Percentiles rank a stretch among this genome's conserved stretches.
Evolutionary conservation across 441 rosid genomes (phyloP).

Genomic region (Adansonia gregorii): DNA sequence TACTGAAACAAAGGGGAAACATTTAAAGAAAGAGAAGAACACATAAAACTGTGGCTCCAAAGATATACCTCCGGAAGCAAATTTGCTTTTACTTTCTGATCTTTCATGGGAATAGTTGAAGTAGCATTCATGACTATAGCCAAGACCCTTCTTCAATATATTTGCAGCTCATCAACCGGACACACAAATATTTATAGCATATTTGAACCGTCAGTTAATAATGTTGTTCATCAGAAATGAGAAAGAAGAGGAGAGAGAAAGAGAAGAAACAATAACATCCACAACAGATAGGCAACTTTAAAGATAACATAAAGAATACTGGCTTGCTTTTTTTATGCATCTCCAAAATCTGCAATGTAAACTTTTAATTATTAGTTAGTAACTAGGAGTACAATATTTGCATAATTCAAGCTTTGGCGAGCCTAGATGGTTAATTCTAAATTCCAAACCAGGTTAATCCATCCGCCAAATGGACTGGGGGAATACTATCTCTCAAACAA

Average conservation of each 20-base stretch:
- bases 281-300: not conserved
- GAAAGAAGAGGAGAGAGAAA: not conserved
- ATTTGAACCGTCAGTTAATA: constrained; percentile 28
- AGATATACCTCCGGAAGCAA: constrained; percentile 58
- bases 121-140: constrained; percentile 39
- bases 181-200: constrained; percentile 14
- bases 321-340: not conserved
- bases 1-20: constrained; percentile 16
- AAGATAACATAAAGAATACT: not conserved
- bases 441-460: not conserved
- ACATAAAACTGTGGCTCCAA: constrained; percentile 23
- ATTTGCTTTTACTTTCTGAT: constrained; percentile 50
- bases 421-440: not conserved
- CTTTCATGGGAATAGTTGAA: constrained; percentile 37
- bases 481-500: not conserved
- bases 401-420: not conserved
- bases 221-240: not conserved
- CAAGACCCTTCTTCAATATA: constrained; percentile 29
- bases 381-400: too few species aligned
- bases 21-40: constrained; percentile 18
- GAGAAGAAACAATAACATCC: constrained; percentile 8
- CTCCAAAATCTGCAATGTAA: too few species aligned
- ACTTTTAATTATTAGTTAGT: too few species aligned
- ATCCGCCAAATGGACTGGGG: not conserved
- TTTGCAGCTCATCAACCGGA: constrained; percentile 25